These are phyloP conservation scores for Puccinia coronata DNA, from an alignment of 1,284 basidiomycete species.

Conservation along the genomic window DNA sequence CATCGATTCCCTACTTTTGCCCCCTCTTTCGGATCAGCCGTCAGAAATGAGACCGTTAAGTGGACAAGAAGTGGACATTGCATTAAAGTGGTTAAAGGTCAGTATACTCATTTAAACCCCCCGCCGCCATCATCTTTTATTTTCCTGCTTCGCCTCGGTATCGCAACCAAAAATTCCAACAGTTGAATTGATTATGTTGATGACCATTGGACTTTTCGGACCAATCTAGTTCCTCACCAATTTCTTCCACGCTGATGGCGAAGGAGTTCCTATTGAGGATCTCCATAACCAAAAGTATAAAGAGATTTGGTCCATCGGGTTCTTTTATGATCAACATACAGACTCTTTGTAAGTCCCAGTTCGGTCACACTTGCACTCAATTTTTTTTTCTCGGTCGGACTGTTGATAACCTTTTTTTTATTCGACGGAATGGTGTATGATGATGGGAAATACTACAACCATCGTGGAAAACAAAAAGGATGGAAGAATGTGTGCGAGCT, in stretches of 20 bases:
- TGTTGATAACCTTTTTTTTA: no score
- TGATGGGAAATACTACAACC: constrained; percentile 58
- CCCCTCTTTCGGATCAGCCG: constrained; percentile 82
- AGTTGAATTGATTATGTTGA: constrained; percentile 34
- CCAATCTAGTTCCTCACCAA: constrained; percentile 77
- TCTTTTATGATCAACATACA: constrained; percentile 17
- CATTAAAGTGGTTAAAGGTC: constrained; percentile 96
- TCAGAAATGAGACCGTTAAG: constrained; percentile 86
- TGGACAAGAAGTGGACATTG: constrained; percentile 95
- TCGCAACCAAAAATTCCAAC: not conserved
- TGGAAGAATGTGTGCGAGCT: constrained; percentile 82
- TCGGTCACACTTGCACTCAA: not conserved
- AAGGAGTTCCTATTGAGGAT: constrained; percentile 76
- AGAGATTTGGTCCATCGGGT: constrained; percentile 59
- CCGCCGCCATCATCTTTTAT: not conserved
- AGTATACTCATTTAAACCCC: constrained; percentile 51
- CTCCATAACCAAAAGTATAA: constrained; percentile 97
- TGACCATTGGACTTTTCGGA: constrained; percentile 2
- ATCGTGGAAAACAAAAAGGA: no score
- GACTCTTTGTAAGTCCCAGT: constrained; percentile 35
- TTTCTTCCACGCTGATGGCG: constrained; percentile 92
- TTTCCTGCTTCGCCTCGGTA: constrained; percentile 2
- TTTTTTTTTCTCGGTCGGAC: not conserved
- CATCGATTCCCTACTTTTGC: constrained; percentile 85
- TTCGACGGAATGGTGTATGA: no score